These are phyloP conservation scores for Taiozyma sp. DNA, from an alignment of 1,139 yeast genomes.

Conservation along the genomic window DNA sequence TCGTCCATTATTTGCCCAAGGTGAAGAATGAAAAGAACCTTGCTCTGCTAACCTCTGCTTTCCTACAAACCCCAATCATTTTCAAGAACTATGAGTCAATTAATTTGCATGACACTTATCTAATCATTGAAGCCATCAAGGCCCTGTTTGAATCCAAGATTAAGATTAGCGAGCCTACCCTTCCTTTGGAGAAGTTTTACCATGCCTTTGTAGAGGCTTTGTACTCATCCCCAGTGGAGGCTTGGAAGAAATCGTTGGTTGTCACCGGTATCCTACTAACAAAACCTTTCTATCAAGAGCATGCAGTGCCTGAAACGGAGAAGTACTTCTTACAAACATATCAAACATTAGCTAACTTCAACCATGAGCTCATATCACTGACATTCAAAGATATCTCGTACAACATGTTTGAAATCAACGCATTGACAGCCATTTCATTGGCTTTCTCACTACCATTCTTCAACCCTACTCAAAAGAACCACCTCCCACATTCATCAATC, in stretches of 20 bases:
- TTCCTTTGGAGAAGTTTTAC: conserved; percentile 50
- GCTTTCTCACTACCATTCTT: conserved; percentile 20
- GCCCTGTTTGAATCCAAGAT: conserved; percentile 46
- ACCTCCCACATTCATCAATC: conserved; percentile 21
- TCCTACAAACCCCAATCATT: conserved; percentile 44
- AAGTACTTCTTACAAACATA: conserved; percentile 16
- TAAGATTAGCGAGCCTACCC: conserved; percentile 57
- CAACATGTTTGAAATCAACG: conserved; percentile 20
- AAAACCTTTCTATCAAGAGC: conserved; percentile 33
- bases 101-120: conserved; percentile 14
- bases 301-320: conserved; percentile 19
- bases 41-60: conserved; percentile 43
- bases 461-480: conserved; percentile 10
- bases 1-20: conserved; percentile 58
- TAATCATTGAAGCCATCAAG: conserved; percentile 32
- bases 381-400: conserved; percentile 14
- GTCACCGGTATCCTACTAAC: conserved; percentile 50
- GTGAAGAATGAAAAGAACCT: conserved; percentile 57
- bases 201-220: conserved; percentile 38
- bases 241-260: conserved; percentile 57
- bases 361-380: conserved; percentile 24
- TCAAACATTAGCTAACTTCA: conserved; percentile 8
- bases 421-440: conserved; percentile 12
- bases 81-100: conserved; percentile 25
- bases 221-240: conserved; percentile 16